Conservation (phyloP, 2,329 filamentous ascomycete species). For the Neonectria sp. region DNA sequence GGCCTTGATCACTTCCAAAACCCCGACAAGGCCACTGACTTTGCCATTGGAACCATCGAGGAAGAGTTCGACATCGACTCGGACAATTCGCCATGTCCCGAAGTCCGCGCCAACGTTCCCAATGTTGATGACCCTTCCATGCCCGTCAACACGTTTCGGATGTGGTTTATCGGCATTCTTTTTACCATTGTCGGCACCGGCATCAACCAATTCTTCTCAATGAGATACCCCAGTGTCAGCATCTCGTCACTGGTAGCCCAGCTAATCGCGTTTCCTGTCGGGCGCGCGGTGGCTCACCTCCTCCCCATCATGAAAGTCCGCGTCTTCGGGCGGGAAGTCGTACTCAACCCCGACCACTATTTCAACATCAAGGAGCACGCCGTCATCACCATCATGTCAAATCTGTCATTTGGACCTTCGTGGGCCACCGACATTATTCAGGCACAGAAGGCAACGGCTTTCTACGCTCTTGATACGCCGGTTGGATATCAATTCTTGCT, state of each 20-base stretch:
- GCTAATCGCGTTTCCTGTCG: conserved; percentile 60
- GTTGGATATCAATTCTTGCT: conserved; percentile 56
- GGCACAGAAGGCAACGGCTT: conserved; percentile 50
- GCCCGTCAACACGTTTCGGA: conserved; percentile 55
- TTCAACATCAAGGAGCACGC: conserved; percentile 65
- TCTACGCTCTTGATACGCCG: conserved; percentile 58
- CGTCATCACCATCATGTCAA: conserved; percentile 63
- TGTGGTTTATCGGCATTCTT: conserved; percentile 61
- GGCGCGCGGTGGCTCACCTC: conserved; percentile 55
- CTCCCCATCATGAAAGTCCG: conserved; percentile 52
- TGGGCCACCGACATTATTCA: conserved; percentile 63
- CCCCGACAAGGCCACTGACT: conserved; percentile 32
- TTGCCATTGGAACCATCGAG: conserved; percentile 31
- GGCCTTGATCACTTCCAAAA: conserved; percentile 23
- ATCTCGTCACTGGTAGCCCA: conserved; percentile 63
- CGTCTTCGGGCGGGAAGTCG: conserved; percentile 42
- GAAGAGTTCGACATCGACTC: conserved; percentile 34
- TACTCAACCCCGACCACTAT: conserved; percentile 57
- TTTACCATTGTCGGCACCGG: conserved; percentile 63
- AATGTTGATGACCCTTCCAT: conserved; percentile 26
- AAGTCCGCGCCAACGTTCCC: conserved; percentile 31
- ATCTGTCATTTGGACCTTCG: conserved; percentile 61
- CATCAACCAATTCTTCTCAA: conserved; percentile 63
- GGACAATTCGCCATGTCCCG: conserved; percentile 28
- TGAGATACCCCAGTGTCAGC: conserved; percentile 61